Base-by-base conservation (phyloP, 1,139 yeast genomes). In the Geotrichum bryndzae region DNA sequence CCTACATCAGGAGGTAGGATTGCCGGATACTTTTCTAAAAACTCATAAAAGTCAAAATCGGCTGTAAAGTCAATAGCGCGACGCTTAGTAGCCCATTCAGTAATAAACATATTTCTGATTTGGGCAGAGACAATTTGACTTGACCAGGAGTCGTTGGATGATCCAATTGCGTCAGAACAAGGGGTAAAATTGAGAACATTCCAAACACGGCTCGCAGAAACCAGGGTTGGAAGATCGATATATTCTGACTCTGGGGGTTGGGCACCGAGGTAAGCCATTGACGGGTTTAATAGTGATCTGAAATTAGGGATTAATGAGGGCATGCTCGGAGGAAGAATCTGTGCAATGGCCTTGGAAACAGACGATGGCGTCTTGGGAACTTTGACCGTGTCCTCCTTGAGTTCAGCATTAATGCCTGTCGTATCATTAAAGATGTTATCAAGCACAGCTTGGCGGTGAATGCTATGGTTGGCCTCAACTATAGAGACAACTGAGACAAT, bases 41-140 rank as follows among this genome's bases (percentile, higher is more conserved):
- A 76, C 65, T 77, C 80, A 54, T 72, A 73, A 33, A 69, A 66
- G 41, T 73, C 79, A 64, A 74, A 77, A 63, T 77, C 80, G 27
- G 77, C 76, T 23, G 78, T 75, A 65, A 70, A 77, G 62, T 77
- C 77, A n/a, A 69, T 67, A 7, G 67, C 64, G 8, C 71, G 65
- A 23, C 76, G 69, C 54, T 75, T 71, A 31, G 69, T 69, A 8
- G 74, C 71, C 79, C 79, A 76, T 60, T 77, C 79, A 7, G 75
- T 68, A 35, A 76, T 64, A 53, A 68, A 72, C 64, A 72, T 68
- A 45, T 69, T 73, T 11, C 79, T 69, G 18, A 75, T 66, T 62
- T 76, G 79, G 13, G 71, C 61, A 13, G 77, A 72, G 1, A 76
- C 78, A 1, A 72, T 64, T 4, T 71, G 65, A 18, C 73, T 68